Evolutionary conservation across 2,329 filamentous ascomycete species (phyloP).

Genomic region (Ophiosphaerella herpotricha): DNA sequence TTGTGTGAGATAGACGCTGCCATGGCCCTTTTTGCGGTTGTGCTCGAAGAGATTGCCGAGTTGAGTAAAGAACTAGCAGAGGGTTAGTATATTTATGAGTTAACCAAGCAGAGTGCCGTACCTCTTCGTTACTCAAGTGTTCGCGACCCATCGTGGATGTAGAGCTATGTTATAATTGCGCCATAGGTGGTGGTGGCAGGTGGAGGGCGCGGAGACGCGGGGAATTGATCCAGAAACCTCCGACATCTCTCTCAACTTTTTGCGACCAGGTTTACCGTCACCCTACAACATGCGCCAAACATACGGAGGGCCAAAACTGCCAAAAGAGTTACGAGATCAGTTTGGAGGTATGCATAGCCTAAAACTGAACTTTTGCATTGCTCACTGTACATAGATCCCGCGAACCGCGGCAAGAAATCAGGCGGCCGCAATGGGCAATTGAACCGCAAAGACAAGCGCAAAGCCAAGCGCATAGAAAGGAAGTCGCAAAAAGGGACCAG

Average conservation of each 20-base stretch:
- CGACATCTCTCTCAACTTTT: constrained; percentile 36
- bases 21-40: constrained; percentile 71
- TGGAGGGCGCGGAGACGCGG: constrained; percentile 23
- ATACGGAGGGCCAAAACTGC: constrained; percentile 51
- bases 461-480: constrained; percentile 66
- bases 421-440: constrained; percentile 33
- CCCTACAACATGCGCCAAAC: constrained; percentile 44
- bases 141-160: constrained; percentile 51
- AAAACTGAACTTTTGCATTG: not conserved
- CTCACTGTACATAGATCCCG: constrained; percentile 30
- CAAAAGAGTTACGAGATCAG: constrained; percentile 51
- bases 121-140: constrained; percentile 67
- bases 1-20: constrained; percentile 74
- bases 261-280: constrained; percentile 15
- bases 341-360: constrained; percentile 40
- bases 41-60: constrained; percentile 70
- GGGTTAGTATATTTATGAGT: not conserved
- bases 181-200: constrained; percentile 24
- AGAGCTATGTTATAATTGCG: constrained; percentile 22
- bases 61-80: constrained; percentile 70
- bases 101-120: constrained; percentile 30
- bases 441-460: constrained; percentile 68
- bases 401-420: constrained; percentile 27
- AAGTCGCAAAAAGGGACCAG: constrained; percentile 51
- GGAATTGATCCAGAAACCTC: constrained; percentile 27